Evolutionary conservation across 768 basidiomycete species (phyloP).

Genomic region (Rhizopogon vesiculosus): DNA sequence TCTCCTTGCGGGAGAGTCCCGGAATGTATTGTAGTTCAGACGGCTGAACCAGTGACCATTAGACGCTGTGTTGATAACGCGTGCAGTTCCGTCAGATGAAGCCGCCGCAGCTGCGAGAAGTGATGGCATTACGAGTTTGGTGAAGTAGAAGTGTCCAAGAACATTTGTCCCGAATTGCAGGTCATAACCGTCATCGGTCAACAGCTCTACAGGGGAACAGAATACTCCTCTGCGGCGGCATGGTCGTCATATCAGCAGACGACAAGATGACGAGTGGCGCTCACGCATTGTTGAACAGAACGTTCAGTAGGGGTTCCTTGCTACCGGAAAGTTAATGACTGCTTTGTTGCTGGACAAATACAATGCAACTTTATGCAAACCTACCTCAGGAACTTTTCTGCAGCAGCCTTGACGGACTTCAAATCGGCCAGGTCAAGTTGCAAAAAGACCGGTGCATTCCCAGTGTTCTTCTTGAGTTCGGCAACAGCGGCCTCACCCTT

Average conservation of each 20-base stretch:
- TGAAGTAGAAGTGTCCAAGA: constrained; percentile 4
- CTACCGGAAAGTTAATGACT: constrained; percentile 2
- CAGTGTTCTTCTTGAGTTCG: constrained; percentile 36
- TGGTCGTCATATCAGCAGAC: background rate
- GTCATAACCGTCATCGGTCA: constrained; percentile 22
- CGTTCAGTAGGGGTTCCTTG: constrained; percentile 20
- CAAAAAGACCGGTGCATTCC: constrained; percentile 37
- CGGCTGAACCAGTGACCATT: constrained; percentile 14
- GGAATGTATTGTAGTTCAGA: constrained; percentile 23
- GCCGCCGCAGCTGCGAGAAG: constrained; percentile 25
- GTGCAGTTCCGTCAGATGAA: constrained; percentile 26
- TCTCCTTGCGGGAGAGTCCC: constrained; percentile 19
- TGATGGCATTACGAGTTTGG: constrained; percentile 27
- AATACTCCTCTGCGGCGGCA: constrained; percentile 19
- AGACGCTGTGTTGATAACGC: constrained; percentile 33
- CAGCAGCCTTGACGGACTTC: constrained; percentile 34
- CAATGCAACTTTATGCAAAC: background rate
- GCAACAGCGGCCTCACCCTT: constrained; percentile 35
- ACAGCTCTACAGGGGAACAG: constrained; percentile 22
- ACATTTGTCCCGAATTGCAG: constrained; percentile 21
- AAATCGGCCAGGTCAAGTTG: constrained; percentile 42
- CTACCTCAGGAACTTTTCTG: constrained; percentile 34
- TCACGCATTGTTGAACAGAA: constrained; percentile 29
- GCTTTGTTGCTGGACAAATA: background rate
- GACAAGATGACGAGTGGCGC: background rate